phyloP scores from a whole-genome alignment of 2,329 filamentous ascomycete species.

The Xylariaceae sp. region DNA sequence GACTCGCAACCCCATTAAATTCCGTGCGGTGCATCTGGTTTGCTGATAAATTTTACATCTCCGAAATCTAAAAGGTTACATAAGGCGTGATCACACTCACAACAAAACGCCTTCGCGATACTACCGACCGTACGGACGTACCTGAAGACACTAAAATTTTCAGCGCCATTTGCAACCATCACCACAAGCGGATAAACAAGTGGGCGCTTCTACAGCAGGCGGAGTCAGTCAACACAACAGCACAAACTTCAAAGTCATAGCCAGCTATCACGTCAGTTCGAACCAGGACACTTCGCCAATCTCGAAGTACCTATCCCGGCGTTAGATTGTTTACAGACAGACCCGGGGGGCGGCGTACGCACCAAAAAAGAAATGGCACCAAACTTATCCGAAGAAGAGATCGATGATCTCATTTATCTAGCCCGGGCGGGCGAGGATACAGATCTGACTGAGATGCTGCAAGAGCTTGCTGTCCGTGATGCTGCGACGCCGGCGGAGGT shows the following conservation, averaged over 20 bases:
- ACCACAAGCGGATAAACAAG: conserved; percentile 6
- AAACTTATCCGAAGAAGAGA: conserved; percentile 68
- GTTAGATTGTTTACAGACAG: neutral
- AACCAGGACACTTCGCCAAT: neutral
- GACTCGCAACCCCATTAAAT: neutral
- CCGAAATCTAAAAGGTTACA: neutral
- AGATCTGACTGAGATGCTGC: conserved; percentile 60
- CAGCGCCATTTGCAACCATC: conserved; percentile 4
- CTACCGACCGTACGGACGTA: neutral
- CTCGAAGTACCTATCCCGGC: neutral
- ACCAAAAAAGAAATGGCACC: conserved; percentile 37
- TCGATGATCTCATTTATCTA: conserved; percentile 89
- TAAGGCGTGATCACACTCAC: neutral
- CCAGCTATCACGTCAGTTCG: neutral
- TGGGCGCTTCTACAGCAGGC: neutral
- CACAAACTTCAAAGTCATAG: neutral
- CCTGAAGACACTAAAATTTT: conserved; percentile 18
- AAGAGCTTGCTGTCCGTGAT: conserved; percentile 59
- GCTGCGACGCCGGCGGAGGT: conserved; percentile 58
- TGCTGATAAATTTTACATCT: neutral
- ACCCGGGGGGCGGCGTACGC: neutral
- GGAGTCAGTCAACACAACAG: neutral
- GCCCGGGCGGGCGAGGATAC: conserved; percentile 71
- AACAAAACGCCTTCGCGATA: neutral
- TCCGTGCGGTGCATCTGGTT: neutral